Evolutionary conservation across 108 stramenopile genomes (phyloP).

Genomic region (Conticribra guillardii): DNA sequence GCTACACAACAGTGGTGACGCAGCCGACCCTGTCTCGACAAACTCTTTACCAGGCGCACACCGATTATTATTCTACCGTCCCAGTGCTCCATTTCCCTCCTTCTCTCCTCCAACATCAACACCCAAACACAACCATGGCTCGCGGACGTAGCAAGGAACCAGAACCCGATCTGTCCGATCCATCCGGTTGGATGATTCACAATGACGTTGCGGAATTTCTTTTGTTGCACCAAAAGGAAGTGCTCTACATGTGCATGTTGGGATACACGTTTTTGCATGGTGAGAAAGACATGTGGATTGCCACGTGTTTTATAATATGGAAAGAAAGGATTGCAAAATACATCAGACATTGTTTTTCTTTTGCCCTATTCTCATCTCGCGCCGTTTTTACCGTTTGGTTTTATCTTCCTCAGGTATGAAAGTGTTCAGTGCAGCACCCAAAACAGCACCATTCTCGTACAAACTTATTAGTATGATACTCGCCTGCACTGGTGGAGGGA

Average conservation of each 20-base stretch:
- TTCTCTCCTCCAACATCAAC: too few relatives aligned
- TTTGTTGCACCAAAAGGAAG: conserved; percentile 74
- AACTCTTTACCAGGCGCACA: too few relatives aligned
- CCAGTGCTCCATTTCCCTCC: too few relatives aligned
- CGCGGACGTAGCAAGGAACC: not conserved
- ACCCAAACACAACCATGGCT: not conserved
- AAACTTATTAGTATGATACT: conserved; percentile 76
- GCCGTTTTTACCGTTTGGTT: not conserved
- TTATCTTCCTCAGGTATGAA: conserved; percentile 58
- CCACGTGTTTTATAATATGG: not conserved
- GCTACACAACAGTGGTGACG: too few relatives aligned
- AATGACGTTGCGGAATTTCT: conserved; percentile 74
- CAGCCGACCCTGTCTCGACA: too few relatives aligned
- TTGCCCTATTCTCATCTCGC: not conserved
- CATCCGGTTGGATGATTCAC: conserved; percentile 82
- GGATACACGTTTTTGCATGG: conserved; percentile 85
- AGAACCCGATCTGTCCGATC: conserved; percentile 45
- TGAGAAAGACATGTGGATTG: too few relatives aligned
- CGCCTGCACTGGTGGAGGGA: conserved; percentile 87
- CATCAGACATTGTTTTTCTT: not conserved
- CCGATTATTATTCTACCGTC: too few relatives aligned
- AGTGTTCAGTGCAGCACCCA: conserved; percentile 57
- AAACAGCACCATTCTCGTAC: conserved; percentile 61
- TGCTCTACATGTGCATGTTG: conserved; percentile 64
- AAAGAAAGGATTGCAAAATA: too few relatives aligned